Conservation (phyloP, 2,329 filamentous ascomycete genomes). For the Fusarium sp. region DNA sequence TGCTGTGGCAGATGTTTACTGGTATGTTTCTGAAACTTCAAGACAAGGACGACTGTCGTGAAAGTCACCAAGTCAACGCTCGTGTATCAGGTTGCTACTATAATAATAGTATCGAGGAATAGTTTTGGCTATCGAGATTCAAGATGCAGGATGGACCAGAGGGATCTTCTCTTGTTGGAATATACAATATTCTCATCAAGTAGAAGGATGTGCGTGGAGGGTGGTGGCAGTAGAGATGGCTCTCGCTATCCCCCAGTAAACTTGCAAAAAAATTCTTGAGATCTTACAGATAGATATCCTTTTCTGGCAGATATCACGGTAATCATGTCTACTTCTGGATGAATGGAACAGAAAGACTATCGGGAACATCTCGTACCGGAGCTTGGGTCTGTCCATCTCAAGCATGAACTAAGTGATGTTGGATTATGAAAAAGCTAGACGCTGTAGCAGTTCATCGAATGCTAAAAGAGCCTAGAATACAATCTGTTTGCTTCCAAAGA, state of each 20-base stretch:
- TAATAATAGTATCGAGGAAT: too few relatives aligned
- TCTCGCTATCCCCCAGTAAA: background rate
- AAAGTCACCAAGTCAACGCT: background rate
- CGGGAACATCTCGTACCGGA: background rate
- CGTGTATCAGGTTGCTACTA: background rate
- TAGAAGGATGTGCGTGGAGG: background rate
- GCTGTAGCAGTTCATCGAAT: too few relatives aligned
- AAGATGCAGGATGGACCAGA: background rate
- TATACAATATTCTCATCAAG: background rate
- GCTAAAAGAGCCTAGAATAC: background rate
- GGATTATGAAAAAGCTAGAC: too few relatives aligned
- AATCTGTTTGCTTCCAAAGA: background rate
- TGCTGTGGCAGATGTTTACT: background rate
- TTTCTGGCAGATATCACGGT: background rate
- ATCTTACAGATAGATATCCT: background rate
- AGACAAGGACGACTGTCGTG: background rate
- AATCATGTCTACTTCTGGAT: background rate
- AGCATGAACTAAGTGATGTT: too few relatives aligned
- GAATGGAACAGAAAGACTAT: background rate
- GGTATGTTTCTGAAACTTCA: background rate
- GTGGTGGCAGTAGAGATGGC: background rate
- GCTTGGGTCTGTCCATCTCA: background rate
- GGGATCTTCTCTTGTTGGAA: background rate
- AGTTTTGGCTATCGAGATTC: background rate
- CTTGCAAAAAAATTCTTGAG: background rate